Conservation (phyloP, 75 land plant genomes). For the Pinus taeda region DNA sequence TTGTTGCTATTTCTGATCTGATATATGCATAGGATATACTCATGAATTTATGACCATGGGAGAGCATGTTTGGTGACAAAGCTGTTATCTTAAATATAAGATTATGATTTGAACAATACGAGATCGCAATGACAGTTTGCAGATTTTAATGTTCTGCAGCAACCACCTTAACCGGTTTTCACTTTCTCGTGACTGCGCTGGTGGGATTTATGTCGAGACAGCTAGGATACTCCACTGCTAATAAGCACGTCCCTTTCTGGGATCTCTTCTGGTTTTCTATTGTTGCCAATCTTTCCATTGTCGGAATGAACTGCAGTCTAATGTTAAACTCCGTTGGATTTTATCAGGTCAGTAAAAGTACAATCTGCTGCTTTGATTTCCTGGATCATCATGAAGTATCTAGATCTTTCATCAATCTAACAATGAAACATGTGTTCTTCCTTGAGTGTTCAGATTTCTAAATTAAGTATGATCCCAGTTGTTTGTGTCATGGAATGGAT, state of each 20-base stretch:
- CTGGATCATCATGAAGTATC: background rate
- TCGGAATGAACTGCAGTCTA: slow-evolving; percentile 86
- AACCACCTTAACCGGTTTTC: slow-evolving; percentile 59
- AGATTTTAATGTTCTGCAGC: slow-evolving; percentile 27
- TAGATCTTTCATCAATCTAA: background rate
- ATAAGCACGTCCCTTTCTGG: slow-evolving; percentile 45
- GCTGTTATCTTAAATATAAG: background rate
- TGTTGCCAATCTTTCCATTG: slow-evolving; percentile 77
- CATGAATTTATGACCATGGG: background rate
- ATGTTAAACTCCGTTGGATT: slow-evolving; percentile 93
- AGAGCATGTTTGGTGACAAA: background rate
- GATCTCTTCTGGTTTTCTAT: slow-evolving; percentile 85
- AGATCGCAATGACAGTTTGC: too few species aligned
- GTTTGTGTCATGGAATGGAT: slow-evolving; percentile 58
- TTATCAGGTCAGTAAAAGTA: slow-evolving; percentile 52
- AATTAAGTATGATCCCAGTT: slow-evolving; percentile 62
- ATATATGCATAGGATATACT: background rate
- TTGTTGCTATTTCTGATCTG: background rate
- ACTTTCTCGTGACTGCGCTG: slow-evolving; percentile 74
- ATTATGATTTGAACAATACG: too few species aligned
- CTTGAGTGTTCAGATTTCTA: slow-evolving; percentile 32
- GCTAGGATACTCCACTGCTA: slow-evolving; percentile 16
- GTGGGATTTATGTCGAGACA: slow-evolving; percentile 59
- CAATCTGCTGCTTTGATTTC: background rate
- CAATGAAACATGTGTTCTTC: background rate